Evolutionary conservation across 495 filamentous ascomycete genomes (phyloP).

Genomic region (Rhizodiscina lignyota): DNA sequence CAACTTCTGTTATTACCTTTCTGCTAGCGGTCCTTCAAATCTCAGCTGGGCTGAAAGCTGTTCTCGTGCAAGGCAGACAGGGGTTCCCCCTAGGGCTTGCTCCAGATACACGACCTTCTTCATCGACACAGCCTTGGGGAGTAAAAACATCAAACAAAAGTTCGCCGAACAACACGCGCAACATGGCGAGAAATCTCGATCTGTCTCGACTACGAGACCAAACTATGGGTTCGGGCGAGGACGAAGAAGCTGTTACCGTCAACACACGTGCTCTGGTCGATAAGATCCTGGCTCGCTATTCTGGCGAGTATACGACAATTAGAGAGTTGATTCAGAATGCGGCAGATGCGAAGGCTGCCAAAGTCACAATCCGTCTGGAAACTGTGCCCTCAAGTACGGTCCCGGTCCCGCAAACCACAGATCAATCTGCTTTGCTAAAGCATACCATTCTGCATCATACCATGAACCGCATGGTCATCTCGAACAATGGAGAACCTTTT

Average conservation of each 20-base stretch:
- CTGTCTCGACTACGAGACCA: slow-evolving; percentile 71
- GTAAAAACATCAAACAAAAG: no score
- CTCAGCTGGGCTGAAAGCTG: no score
- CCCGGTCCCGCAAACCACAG: slow-evolving; percentile 49
- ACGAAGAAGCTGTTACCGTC: slow-evolving; percentile 96
- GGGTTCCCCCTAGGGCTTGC: no score
- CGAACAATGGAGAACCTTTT: slow-evolving; percentile 81
- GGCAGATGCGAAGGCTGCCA: slow-evolving; percentile 81
- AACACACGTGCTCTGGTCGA: slow-evolving; percentile 94
- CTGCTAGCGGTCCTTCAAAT: no score
- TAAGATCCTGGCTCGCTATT: slow-evolving; percentile 90
- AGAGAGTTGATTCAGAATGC: slow-evolving; percentile 97
- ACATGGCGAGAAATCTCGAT: no score
- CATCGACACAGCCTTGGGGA: no score
- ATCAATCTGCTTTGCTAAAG: slow-evolving; percentile 54
- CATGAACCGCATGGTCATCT: slow-evolving; percentile 62
- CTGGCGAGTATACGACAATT: slow-evolving; percentile 73
- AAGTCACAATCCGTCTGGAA: slow-evolving; percentile 80
- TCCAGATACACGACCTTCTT: no score
- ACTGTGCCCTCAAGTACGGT: slow-evolving; percentile 64
- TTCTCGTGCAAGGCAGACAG: no score
- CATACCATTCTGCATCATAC: slow-evolving; percentile 74
- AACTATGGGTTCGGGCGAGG: slow-evolving; percentile 67
- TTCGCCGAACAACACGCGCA: no score
- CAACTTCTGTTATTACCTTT: no score